Percentiles rank a stretch among this genome's conserved stretches.
phyloP scores from a whole-genome alignment of 306 rosid species.

The Cyclanthera cordifolia region DNA sequence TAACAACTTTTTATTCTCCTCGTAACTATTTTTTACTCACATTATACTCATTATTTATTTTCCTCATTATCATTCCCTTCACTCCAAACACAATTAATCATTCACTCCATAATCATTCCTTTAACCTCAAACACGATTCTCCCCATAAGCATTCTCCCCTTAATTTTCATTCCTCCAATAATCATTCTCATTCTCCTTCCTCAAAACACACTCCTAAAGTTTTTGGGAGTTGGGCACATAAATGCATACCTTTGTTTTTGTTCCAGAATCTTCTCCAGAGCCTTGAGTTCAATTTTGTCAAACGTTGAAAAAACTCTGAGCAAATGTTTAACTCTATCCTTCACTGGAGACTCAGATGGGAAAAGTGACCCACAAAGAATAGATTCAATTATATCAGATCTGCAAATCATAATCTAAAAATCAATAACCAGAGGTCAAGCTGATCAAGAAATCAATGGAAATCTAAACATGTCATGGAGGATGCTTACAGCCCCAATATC shows the following conservation, averaged over 20 bases:
- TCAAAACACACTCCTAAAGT: too few relatives aligned
- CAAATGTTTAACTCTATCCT: constrained; percentile 70
- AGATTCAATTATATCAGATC: constrained; percentile 84
- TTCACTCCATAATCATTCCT: too few relatives aligned
- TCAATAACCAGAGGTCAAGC: constrained; percentile 12
- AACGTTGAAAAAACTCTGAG: constrained; percentile 55
- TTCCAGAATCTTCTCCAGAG: constrained; percentile 90
- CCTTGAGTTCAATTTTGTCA: constrained; percentile 91
- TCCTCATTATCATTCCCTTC: too few relatives aligned
- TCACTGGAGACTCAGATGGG: constrained; percentile 54
- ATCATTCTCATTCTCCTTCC: too few relatives aligned
- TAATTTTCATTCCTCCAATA: too few relatives aligned
- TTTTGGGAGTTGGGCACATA: constrained; percentile 21
- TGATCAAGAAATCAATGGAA: constrained; percentile 8
- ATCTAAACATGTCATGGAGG: not conserved
- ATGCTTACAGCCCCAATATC: not conserved
- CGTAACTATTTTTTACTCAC: too few relatives aligned
- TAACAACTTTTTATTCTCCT: too few relatives aligned
- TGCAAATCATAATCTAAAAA: constrained; percentile 32
- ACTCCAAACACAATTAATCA: too few relatives aligned
- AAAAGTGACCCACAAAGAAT: constrained; percentile 68
- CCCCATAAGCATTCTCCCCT: too few relatives aligned
- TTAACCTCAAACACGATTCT: too few relatives aligned
- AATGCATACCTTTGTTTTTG: constrained; percentile 81
- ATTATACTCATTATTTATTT: too few relatives aligned